Evolutionary conservation across 208 protist species (phyloP).

Genomic region (Naegleria lovaniensis): DNA sequence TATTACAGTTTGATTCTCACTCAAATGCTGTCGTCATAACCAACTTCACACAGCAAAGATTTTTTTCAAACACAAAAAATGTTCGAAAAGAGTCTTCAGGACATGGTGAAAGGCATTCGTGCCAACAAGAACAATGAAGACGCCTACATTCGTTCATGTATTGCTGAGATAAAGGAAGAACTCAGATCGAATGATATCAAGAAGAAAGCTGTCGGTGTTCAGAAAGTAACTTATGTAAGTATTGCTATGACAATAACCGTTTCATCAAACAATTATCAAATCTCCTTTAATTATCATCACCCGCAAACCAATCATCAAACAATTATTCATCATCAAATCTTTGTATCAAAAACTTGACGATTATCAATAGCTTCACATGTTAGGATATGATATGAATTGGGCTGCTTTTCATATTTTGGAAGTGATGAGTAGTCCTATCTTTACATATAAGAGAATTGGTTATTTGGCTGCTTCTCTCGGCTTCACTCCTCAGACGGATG

Average conservation of each 20-base stretch:
- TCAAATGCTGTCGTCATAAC: too few relatives aligned
- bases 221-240: slow-evolving; percentile 90
- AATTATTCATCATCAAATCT: background rate
- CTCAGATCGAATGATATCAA: slow-evolving; percentile 67
- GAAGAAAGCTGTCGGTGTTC: slow-evolving; percentile 84
- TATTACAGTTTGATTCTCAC: too few relatives aligned
- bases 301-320: background rate
- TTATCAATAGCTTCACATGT: slow-evolving; percentile 91
- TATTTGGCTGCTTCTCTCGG: slow-evolving; percentile 88
- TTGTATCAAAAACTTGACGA: too few relatives aligned
- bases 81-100: slow-evolving; percentile 74
- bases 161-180: slow-evolving; percentile 88
- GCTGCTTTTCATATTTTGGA: slow-evolving; percentile 91
- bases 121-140: slow-evolving; percentile 75
- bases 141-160: slow-evolving; percentile 74
- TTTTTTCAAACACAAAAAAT: slow-evolving; percentile 31
- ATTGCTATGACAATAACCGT: background rate
- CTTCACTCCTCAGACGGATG: slow-evolving; percentile 88
- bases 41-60: too few relatives aligned
- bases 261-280: background rate
- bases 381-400: slow-evolving; percentile 90
- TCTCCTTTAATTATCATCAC: background rate
- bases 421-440: slow-evolving; percentile 76
- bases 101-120: slow-evolving; percentile 88
- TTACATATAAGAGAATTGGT: slow-evolving; percentile 72